These are phyloP conservation scores for Heterococcus sp. DNA, from an alignment of 108 stramenopile species.

Conservation along the genomic window DNA sequence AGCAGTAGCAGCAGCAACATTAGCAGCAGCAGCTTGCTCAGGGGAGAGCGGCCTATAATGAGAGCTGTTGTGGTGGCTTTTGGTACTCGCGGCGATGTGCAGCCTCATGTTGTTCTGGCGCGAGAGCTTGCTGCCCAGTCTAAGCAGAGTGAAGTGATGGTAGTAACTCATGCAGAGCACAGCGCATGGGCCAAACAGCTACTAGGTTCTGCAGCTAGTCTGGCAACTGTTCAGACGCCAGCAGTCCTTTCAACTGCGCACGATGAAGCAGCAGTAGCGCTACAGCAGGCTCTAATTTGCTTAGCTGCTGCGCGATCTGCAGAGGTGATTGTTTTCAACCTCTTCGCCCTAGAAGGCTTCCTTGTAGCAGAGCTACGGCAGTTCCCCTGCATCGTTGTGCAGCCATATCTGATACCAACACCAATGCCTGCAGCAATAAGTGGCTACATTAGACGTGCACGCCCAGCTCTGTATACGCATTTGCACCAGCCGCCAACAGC, in stretches of 20 bases:
- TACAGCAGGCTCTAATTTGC: conserved; percentile 2
- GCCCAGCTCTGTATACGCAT: neutral
- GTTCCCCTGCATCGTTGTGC: conserved; percentile 21
- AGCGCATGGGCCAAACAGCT: neutral
- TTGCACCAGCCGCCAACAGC: neutral
- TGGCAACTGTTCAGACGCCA: conserved; percentile 8
- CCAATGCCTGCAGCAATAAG: conserved; percentile 24
- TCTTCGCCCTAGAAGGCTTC: conserved; percentile 33
- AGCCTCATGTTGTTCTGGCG: conserved; percentile 7
- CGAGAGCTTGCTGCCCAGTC: neutral
- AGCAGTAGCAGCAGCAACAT: neutral
- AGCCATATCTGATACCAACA: conserved; percentile 23
- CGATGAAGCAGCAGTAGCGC: neutral
- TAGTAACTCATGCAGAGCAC: conserved; percentile 10
- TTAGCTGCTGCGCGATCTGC: conserved; percentile 3
- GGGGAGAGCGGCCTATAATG: neutral
- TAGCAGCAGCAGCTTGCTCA: neutral
- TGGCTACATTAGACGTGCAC: neutral
- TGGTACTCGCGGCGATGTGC: conserved; percentile 38
- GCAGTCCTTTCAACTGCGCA: conserved; percentile 1
- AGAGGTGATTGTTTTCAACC: conserved; percentile 15
- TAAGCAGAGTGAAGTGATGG: neutral
- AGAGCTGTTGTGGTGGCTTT: conserved; percentile 7
- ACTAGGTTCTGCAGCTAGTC: neutral
- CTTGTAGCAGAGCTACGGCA: conserved; percentile 3